Evolutionary conservation across 495 filamentous ascomycete genomes (phyloP).

Genomic region (Aeminium ludgeri): DNA sequence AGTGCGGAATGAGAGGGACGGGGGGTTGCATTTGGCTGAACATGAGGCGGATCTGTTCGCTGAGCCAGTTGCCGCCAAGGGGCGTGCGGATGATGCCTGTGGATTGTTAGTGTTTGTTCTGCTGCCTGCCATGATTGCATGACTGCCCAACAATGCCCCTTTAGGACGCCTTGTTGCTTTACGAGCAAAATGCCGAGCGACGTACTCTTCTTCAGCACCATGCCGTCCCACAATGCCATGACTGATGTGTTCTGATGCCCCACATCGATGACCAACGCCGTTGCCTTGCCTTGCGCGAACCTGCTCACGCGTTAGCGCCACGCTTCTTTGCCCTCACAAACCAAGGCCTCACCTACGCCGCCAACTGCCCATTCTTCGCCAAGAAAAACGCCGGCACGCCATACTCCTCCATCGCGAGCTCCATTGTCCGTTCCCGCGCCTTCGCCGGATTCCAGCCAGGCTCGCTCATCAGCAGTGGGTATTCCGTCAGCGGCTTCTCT

Average conservation of each 20-base stretch:
- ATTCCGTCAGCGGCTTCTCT: conserved; percentile 71
- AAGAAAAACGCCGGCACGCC: conserved; percentile 87
- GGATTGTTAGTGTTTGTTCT: not conserved
- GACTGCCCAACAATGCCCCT: too few species aligned
- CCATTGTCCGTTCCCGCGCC: conserved; percentile 76
- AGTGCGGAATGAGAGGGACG: conserved; percentile 69
- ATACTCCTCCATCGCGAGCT: conserved; percentile 92
- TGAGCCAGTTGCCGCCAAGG: conserved; percentile 77
- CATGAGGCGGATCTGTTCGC: conserved; percentile 65
- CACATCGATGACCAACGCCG: conserved; percentile 78
- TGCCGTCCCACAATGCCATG: conserved; percentile 82
- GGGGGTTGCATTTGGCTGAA: conserved; percentile 60
- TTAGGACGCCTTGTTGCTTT: too few species aligned
- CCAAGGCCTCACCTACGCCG: conserved; percentile 35
- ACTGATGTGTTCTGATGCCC: conserved; percentile 83
- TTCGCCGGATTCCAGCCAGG: conserved; percentile 81
- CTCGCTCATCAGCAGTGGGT: conserved; percentile 85
- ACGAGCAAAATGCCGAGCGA: not conserved
- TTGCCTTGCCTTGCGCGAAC: conserved; percentile 82
- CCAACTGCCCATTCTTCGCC: conserved; percentile 48
- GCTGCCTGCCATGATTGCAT: not conserved
- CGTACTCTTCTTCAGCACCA: conserved; percentile 63
- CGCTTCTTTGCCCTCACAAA: not conserved
- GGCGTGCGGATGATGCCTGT: conserved; percentile 61
- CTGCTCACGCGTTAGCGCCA: conserved; percentile 24